Evolutionary conservation across 352 stramenopile species (phyloP), one percentile per base, ranked within the genome.

Genomic region (Blastocystis hominis): DNA sequence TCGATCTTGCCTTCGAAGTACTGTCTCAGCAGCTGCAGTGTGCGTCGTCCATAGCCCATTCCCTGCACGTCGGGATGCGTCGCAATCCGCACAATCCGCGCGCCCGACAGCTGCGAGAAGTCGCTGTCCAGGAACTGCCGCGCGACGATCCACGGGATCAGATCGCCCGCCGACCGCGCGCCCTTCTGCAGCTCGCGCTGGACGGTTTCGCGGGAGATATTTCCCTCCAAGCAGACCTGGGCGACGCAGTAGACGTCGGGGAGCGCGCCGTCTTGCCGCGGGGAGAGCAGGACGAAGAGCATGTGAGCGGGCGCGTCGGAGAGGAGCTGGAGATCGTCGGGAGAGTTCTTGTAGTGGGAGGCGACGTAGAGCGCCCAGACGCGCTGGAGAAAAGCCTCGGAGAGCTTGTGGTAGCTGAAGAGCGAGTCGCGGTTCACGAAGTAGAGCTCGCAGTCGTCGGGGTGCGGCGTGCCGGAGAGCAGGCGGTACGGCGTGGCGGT

Each of bases 261-360:
- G 24, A 99, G 92, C 64, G 93, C 93, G 84, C 95, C 91, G 76
- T 94, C 93, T 88, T 95, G 92, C 84, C 94, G 91, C 3, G 97
- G 97, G 1, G 95, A 96, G 3, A 99, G 90, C 3, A 99, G 92
- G 38, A 97, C 96, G 90, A 98, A 99, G 10, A 98, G 92, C 86
- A 96, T 93, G 89, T 99, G 97, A 10, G 96, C 95, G 0, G 97
- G 97, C 15, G 96, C 96, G 90, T 99, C 97, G 40, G 94, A 97
- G 3, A 99, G 92, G 89, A 99, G 92, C 92, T 98, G 96, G 61
- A 99, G 91, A 91, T 99, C 97, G 90, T 99, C 99, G 13, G 97
- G 97, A 88, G 96, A 94, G 91, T 99, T 99, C 90, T 98, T 98
- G 94, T 99, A 99, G 91, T 99, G 97, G 40, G 96, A 97, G 61